phyloP scores from a whole-genome alignment of 345 rosid species.

The Hevea brasiliensis region DNA sequence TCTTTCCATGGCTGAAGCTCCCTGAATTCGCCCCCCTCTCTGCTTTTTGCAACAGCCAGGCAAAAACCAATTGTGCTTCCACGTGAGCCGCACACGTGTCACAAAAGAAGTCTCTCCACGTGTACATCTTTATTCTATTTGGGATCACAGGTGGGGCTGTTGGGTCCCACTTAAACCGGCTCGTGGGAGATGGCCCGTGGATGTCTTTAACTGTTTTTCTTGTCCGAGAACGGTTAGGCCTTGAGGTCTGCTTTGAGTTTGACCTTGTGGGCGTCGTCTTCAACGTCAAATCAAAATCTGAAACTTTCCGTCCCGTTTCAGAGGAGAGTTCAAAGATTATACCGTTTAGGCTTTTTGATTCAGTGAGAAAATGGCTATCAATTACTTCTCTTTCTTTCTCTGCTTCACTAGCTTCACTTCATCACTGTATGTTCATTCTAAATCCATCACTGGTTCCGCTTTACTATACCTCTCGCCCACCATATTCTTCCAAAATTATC shows the following conservation, averaged over 20 bases:
- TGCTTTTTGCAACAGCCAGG: no score
- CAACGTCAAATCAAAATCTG: not conserved
- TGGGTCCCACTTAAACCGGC: not conserved
- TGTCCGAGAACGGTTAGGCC: not conserved
- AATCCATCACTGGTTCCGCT: conserved; percentile 15
- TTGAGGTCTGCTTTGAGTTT: not conserved
- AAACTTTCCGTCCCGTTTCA: not conserved
- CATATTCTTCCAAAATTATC: conserved; percentile 36
- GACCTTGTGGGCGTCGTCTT: not conserved
- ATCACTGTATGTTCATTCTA: not conserved
- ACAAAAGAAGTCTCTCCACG: not conserved
- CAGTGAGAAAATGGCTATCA: conserved; percentile 22
- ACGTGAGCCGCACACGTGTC: not conserved
- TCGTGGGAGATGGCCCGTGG: not conserved
- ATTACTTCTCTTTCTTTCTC: not conserved
- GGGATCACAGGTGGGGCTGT: not conserved
- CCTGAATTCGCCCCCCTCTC: no score
- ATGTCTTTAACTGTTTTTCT: not conserved
- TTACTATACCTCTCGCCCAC: conserved; percentile 45
- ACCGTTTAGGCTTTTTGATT: not conserved
- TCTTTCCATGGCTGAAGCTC: no score
- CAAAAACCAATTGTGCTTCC: not conserved
- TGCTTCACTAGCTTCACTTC: conserved; percentile 7
- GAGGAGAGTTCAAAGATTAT: not conserved
- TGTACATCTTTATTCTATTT: not conserved